Conservation (phyloP, 108 stramenopile species). For the Schizochytrium sp. region DNA sequence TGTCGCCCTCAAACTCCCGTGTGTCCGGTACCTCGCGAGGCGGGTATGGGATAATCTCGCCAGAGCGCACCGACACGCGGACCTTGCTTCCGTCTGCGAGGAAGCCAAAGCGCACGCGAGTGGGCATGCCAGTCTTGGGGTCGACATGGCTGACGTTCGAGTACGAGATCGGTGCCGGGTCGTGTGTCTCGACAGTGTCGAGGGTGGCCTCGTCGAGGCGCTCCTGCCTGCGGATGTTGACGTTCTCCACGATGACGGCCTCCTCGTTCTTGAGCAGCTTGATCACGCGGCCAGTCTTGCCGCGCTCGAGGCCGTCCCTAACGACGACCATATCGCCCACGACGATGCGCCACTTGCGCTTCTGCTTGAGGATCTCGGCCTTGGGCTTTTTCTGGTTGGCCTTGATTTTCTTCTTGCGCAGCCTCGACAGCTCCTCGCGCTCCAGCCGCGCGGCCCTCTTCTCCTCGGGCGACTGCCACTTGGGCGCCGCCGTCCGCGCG, state of each 20-base stretch:
- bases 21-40: not conserved
- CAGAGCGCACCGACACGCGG: not conserved
- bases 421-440: not conserved
- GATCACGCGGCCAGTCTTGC: not conserved
- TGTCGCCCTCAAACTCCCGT: not conserved
- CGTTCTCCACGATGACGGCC: not conserved
- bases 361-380: not conserved
- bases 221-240: not conserved
- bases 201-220: not conserved
- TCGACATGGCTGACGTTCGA: not conserved
- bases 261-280: not conserved
- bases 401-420: not conserved
- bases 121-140: not conserved
- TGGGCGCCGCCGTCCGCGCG: no score
- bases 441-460: not conserved
- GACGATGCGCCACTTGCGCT: constrained; percentile 1
- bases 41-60: not conserved
- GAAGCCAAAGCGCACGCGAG: not conserved
- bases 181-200: not conserved
- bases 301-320: not conserved
- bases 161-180: not conserved
- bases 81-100: not conserved
- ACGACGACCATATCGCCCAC: not conserved
- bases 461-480: no score
- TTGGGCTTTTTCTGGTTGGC: not conserved